Conservation (phyloP, 1,284 basidiomycete species). For the Cutaneotrichosporon cyanovorans region DNA sequence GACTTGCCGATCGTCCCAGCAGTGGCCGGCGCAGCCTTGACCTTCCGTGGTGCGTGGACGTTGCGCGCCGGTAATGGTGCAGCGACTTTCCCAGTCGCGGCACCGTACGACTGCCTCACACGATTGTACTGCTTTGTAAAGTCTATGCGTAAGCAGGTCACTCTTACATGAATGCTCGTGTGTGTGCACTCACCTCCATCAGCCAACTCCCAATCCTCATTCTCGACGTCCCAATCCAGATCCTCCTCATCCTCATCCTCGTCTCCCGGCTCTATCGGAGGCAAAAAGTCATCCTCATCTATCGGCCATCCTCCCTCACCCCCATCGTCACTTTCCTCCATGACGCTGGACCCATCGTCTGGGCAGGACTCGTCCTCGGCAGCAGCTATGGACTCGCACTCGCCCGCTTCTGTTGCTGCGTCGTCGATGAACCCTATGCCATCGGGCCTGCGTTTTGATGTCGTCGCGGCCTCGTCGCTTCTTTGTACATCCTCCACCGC, state of each 20-base stretch:
- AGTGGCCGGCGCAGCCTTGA: constrained; percentile 38
- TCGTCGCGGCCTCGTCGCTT: too few relatives aligned
- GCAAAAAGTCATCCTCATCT: constrained; percentile 1
- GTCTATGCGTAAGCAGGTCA: constrained; percentile 52
- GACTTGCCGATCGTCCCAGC: constrained; percentile 57
- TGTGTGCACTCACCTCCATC: constrained; percentile 49
- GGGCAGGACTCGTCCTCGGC: constrained; percentile 3
- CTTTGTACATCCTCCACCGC: too few relatives aligned
- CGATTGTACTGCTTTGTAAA: constrained; percentile 97
- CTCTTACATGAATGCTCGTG: too few relatives aligned
- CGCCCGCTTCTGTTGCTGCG: constrained; percentile 3
- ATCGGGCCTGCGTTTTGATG: constrained; percentile 2
- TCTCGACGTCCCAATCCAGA: constrained; percentile 56
- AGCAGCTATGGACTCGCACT: not conserved
- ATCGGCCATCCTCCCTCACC: constrained; percentile 4
- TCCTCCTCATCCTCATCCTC: constrained; percentile 25
- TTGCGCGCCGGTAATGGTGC: constrained; percentile 35
- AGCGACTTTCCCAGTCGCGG: constrained; percentile 11
- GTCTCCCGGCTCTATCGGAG: constrained; percentile 4
- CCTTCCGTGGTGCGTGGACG: constrained; percentile 23
- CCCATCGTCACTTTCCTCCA: constrained; percentile 15
- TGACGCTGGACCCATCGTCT: constrained; percentile 26
- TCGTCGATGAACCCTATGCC: constrained; percentile 26
- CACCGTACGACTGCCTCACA: constrained; percentile 60
- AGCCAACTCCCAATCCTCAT: constrained; percentile 87